Evolutionary conservation across 306 rosid species (phyloP), one percentile per base, ranked within the genome.

Genomic region (Corylus avellana): DNA sequence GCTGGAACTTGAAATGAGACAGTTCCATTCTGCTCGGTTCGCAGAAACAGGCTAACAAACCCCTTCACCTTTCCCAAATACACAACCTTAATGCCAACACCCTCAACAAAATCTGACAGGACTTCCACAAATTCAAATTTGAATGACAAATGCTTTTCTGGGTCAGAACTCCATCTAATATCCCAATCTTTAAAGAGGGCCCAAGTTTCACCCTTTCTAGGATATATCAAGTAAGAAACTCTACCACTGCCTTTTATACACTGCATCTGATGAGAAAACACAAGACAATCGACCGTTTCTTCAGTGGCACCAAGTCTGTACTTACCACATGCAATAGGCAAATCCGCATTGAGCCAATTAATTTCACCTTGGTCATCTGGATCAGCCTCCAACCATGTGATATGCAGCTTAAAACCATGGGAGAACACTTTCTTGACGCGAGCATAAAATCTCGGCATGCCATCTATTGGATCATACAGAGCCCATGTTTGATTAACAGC

Each of bases 391-490:
- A 95, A 86, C 98, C 98, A 95, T 25, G 81, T 79, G 79, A 91
- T 80, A 84, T 27, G 87, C 85, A 94, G 79, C 86, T 80, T 83
- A 81, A 92, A 95, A 39, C 76, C 86, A 77, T 89, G 86, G 56
- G 87, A 84, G 80, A 86, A 58, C 44, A 91, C 94, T 85, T 90
- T 90, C 85, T 79, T 89, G 74, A 95, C 74, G 18, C 80, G 76
- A 42, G 97, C 98, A 84, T 92, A 95, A 82, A 73, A 95, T 85
- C 98, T 90, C 51, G 98, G 98, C 98, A 95, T 91, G 44, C 85
- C 72, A 82, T 89, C 93, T 32, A 16, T 16, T 49, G 78, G 44
- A 85, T 92, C 98, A 87, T 85, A 95, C 49, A 88, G 56, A 49
- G 97, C 95, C 98, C 98, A 95, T 3, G 79, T 72, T 77, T 95